These are phyloP conservation scores for Endothia cerciana DNA, from an alignment of 2,329 filamentous ascomycete species.

Conservation along the genomic window DNA sequence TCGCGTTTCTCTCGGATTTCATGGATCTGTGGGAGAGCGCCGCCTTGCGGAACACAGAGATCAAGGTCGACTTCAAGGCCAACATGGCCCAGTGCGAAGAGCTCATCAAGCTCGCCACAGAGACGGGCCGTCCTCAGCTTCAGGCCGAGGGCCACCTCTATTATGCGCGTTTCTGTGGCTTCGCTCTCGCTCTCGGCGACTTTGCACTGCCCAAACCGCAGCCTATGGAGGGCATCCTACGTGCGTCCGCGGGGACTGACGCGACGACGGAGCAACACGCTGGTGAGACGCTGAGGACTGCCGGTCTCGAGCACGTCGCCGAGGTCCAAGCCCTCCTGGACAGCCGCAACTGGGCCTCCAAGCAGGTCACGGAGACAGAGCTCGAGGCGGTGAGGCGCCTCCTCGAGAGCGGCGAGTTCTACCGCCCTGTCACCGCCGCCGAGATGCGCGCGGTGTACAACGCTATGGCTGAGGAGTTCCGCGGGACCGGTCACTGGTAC, in stretches of 20 bases:
- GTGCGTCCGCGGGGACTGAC: neutral
- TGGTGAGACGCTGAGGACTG: neutral
- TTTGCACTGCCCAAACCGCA: neutral
- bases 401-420: conserved; percentile 52
- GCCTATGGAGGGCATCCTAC: neutral
- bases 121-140: conserved; percentile 44
- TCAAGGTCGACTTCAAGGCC: conserved; percentile 35
- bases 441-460: conserved; percentile 55
- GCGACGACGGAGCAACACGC: neutral
- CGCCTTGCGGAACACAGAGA: neutral
- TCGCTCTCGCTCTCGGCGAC: conserved; percentile 41
- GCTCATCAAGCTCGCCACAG: conserved; percentile 45
- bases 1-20: conserved; percentile 50
- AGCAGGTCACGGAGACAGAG: conserved; percentile 45
- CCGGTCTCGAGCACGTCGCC: conserved; percentile 30
- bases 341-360: conserved; percentile 31
- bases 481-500: conserved; percentile 65
- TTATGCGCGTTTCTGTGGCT: conserved; percentile 50
- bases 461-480: conserved; percentile 56
- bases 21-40: conserved; percentile 27
- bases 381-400: conserved; percentile 50
- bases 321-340: conserved; percentile 32
- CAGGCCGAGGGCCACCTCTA: conserved; percentile 56
- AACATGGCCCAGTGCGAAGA: conserved; percentile 44
- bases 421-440: conserved; percentile 50